These are phyloP conservation scores for Afroboletus lepidellus DNA, from an alignment of 1,284 basidiomycete genomes.

Conservation along the genomic window DNA sequence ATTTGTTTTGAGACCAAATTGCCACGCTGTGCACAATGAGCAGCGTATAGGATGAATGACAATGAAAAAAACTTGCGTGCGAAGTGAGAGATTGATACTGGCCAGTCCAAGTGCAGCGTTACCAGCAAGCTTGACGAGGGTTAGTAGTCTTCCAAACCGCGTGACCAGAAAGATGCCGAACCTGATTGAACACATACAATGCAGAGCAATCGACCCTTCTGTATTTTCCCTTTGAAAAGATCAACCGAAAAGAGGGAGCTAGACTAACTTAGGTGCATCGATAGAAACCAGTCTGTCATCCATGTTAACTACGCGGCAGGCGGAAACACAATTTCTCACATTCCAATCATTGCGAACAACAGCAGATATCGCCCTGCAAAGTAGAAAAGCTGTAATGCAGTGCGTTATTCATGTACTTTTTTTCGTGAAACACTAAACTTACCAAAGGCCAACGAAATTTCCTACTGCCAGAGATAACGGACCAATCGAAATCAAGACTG, in stretches of 20 bases:
- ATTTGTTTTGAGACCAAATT: conserved; percentile 36
- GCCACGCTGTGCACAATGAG: conserved; percentile 27
- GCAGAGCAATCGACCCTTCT: conserved; percentile 29
- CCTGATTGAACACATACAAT: conserved; percentile 36
- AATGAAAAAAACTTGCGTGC: conserved; percentile 28
- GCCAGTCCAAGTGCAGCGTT: conserved; percentile 34
- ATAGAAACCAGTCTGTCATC: conserved; percentile 29
- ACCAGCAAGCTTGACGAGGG: conserved; percentile 30
- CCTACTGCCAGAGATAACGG: conserved; percentile 29
- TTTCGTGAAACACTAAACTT: neutral
- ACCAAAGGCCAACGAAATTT: conserved; percentile 36
- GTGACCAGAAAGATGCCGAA: conserved; percentile 10
- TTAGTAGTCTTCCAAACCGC: neutral
- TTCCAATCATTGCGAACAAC: conserved; percentile 35
- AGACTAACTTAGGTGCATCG: conserved; percentile 26
- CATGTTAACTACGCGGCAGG: conserved; percentile 9
- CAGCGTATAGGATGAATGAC: neutral
- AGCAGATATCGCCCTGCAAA: conserved; percentile 33
- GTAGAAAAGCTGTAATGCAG: conserved; percentile 25
- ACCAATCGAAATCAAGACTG: conserved; percentile 33
- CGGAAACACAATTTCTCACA: conserved; percentile 17
- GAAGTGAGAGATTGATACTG: conserved; percentile 36
- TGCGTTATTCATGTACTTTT: neutral
- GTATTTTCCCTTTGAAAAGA: neutral
- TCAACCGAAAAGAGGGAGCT: neutral